Evolutionary conservation across 179 eudicot species (phyloP), one percentile per base, ranked within the genome.

Genomic region (Camellia oleifera): DNA sequence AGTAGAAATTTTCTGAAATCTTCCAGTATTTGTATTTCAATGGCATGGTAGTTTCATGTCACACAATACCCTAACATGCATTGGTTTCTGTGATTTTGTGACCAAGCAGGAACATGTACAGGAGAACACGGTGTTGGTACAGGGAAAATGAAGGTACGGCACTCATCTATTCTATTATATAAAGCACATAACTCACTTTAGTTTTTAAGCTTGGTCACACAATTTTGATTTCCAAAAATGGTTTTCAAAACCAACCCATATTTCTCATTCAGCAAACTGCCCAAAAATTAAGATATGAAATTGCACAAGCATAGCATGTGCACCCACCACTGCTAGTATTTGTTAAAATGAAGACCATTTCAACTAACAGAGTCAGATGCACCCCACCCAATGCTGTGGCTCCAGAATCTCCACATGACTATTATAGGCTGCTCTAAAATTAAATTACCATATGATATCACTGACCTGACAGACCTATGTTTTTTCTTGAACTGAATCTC

Each of bases 41-140:
- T 17, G 3, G 5, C 15, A 13, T 46, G 48, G 46, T n/a, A 45
- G 17, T 7, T 50, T 32, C 40, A 32, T 32, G 40, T 32, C 40
- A 32, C 40, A 32, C 40, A 32, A 32, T 32, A n/a, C 78, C n/a
- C 42, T 58, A 3, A 76, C 7, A 32, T 61, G 32, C n/a, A 56
- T 80, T 44, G 57, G 18, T 48, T 79, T 45, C 57, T 50, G 6
- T 71, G 44, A 40, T 77, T 42, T 63, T 82, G 64, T 80, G n/a
- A 61, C 48, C 71, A 50, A 64, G 40, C 90, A 94, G 98, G 98
- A 81, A 96, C 99, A 23, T 96, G 99, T 79, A 96, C 99, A 0
- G 99, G 99, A 72, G 99, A 96, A 89, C 99, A 96, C 79, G 99
- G 99, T 68, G 98, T 96, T 77, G 99, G 99, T 69, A 96, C 99